phyloP scores from a whole-genome alignment of 441 rosid species.

The Mallotus repandus region DNA sequence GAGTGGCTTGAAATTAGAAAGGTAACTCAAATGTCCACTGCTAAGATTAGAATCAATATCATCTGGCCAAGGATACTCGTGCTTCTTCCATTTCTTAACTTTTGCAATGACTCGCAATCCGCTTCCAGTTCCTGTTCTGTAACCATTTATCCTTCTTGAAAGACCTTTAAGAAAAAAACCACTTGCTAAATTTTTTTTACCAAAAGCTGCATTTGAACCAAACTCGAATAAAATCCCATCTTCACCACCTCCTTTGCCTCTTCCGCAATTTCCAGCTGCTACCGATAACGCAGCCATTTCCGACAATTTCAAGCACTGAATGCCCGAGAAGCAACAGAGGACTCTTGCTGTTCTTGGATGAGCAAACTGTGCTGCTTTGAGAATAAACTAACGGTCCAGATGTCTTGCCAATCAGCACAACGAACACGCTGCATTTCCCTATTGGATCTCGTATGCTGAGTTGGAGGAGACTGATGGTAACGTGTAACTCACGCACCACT shows the following conservation, averaged over 20 bases:
- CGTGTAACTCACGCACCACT: constrained; percentile 11
- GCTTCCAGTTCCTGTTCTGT: constrained; percentile 16
- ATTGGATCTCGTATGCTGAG: background rate
- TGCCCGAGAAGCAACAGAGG: no score
- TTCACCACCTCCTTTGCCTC: constrained; percentile 8
- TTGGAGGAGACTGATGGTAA: constrained; percentile 12
- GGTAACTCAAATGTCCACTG: constrained; percentile 70
- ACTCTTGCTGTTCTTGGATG: background rate
- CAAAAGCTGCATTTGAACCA: constrained; percentile 10
- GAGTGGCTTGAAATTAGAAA: constrained; percentile 74
- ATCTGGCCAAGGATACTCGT: constrained; percentile 80
- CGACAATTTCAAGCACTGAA: no score
- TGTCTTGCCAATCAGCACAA: background rate
- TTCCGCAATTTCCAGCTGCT: constrained; percentile 32
- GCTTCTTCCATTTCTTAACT: constrained; percentile 74
- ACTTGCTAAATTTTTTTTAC: constrained; percentile 22
- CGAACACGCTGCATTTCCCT: no score
- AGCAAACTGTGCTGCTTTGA: background rate
- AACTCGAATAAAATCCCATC: constrained; percentile 20
- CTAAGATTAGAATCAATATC: constrained; percentile 81
- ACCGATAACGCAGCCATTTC: constrained; percentile 32
- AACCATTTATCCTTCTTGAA: constrained; percentile 14
- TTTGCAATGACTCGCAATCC: constrained; percentile 34
- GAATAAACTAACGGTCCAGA: constrained; percentile 17
- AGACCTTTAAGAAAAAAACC: constrained; percentile 17